Evolutionary conservation across 768 basidiomycete genomes (phyloP), one percentile per base, ranked within the genome.

Genomic region (Sarcomyxa edulis): DNA sequence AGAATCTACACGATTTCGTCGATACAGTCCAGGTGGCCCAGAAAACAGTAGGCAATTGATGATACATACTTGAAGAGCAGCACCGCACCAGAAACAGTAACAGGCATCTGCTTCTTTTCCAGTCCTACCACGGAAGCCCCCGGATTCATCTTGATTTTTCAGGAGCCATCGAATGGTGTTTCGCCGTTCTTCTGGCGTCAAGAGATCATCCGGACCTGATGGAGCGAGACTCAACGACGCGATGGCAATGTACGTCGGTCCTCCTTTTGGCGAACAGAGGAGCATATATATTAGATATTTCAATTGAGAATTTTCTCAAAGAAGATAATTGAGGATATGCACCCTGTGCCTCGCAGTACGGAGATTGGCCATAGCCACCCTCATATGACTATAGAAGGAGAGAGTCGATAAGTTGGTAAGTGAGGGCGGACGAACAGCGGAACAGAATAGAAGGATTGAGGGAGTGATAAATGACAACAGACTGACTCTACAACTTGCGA

Each of bases 81-180:
- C 93, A 3, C 88, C 84, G 48, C 84, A 85, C 95, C 95, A 99
- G 59, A 96, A 98, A 47, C 87, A 89, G 59, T 99, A 99, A 56
- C 95, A 99, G 3, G 92, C 88, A 47, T 98, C 95, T 5, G 84
- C 75, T 4, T 72, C 67, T 62, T 99, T 99, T 42, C 79, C 82
- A 2, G 91, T 91, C 16, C 95, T 73, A 2, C 95, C 95, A 48
- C 84, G 68, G 53, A 92, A 96, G 0, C 95, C 95, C 0, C 91
- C 91, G 1, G 68, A 67, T 0, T 50, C 44, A 32, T 74, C 66
- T 54, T 91, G 92, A 35, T 84, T 86, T 31, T 79, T 74, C 11
- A 81, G 44, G 1, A 94, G 66, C 92, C 93, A 98, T 20, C 80
- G 67, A 20, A 86, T 63, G 0, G 89, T 87, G 30, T 62, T 56